Evolutionary conservation across 192 early-diverging fungal genomes (phyloP).

Genomic region (Rhizoclosmatium globosum): DNA sequence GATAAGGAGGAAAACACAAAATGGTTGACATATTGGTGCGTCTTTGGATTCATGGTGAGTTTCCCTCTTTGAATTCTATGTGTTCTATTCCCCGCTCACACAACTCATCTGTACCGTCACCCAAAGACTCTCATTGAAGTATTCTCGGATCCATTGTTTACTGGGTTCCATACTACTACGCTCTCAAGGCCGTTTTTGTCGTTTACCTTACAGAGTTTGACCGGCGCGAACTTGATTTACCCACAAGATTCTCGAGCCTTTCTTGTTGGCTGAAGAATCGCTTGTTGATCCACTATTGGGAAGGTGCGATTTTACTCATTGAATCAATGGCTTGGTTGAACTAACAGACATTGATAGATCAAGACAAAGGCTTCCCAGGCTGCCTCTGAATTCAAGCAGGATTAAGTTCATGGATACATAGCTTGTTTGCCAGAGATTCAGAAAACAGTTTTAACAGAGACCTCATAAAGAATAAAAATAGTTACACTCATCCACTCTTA

Average conservation of each 20-base stretch:
- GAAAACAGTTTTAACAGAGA: no score
- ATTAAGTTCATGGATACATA: no score
- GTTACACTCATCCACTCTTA: no score
- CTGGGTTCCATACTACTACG: constrained; percentile 87
- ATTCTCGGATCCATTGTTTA: constrained; percentile 89
- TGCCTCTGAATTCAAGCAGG: constrained; percentile 14
- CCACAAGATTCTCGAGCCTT: constrained; percentile 73
- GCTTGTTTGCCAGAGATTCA: no score
- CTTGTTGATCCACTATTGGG: constrained; percentile 51
- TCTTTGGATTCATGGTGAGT: constrained; percentile 76
- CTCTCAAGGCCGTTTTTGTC: constrained; percentile 88
- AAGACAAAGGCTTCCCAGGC: constrained; percentile 15
- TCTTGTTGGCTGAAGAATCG: constrained; percentile 63
- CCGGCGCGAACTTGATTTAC: constrained; percentile 90
- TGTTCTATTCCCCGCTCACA: neutral
- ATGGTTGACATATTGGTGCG: constrained; percentile 73
- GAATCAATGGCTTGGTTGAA: neutral
- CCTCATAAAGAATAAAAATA: no score
- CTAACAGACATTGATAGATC: neutral
- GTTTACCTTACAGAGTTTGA: constrained; percentile 81
- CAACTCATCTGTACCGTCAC: neutral
- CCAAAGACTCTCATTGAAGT: constrained; percentile 79
- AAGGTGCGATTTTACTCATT: no score
- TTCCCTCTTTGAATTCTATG: constrained; percentile 70
- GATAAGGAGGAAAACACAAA: constrained; percentile 84